phyloP scores from a whole-genome alignment of 176 grass and related monocot genomes.

The Carex pumila region DNA sequence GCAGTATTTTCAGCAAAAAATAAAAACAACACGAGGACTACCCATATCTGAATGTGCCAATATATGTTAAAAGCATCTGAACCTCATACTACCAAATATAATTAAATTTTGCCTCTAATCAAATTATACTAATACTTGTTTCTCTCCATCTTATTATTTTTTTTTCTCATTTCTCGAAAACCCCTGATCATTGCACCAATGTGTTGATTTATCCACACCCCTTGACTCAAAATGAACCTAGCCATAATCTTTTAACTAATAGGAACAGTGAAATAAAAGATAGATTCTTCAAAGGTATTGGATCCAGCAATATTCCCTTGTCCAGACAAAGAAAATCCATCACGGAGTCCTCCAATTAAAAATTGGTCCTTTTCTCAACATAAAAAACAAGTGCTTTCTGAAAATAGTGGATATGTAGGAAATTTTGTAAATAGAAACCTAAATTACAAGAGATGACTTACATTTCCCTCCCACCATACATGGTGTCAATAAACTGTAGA shows the following conservation, averaged over 20 bases:
- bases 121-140: not conserved
- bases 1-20: not conserved
- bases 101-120: not conserved
- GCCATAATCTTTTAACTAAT: not conserved
- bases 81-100: not conserved
- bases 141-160: not conserved
- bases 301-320: not conserved
- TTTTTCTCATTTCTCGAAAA: not conserved
- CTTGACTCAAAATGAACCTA: not conserved
- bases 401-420: not conserved
- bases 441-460: constrained; percentile 25
- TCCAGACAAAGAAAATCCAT: not conserved
- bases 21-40: not conserved
- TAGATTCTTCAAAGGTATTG: not conserved
- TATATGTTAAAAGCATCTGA: not conserved
- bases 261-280: not conserved
- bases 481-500: constrained; percentile 63
- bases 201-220: not conserved
- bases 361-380: not conserved
- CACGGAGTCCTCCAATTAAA: not conserved
- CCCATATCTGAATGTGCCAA: not conserved
- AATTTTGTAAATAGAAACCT: constrained; percentile 1
- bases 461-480: constrained; percentile 73
- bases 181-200: not conserved
- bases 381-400: not conserved